Evolutionary conservation across 1,284 basidiomycete genomes (phyloP), one percentile per base, ranked within the genome.

Genomic region (Irpex sp.): DNA sequence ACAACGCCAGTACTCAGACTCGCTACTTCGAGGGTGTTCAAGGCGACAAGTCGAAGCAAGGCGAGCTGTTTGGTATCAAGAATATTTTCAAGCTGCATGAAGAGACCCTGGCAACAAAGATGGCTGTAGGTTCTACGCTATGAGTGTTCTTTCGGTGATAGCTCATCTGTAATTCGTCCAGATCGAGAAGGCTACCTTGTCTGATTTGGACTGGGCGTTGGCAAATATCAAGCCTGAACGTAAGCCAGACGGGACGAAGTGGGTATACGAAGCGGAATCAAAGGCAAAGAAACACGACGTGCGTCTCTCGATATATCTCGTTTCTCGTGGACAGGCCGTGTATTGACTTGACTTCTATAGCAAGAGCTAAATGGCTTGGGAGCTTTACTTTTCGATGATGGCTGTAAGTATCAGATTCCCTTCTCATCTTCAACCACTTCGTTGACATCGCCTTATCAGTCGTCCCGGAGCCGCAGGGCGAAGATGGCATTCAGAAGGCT

Each of bases 21-120:
- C 82, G 90, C 86, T 85, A 67, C 35, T 94, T 94, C 65, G 78
- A 88, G 57, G 92, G 91, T 16, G 82, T 94, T 0, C 90, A 93
- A 69, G 90, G 89, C 10, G 88, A 92, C 68, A 85, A 80, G 59
- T 73, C 70, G 2, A 85, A 86, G 67, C 84, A 87, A 66, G 92
- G 92, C 19, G 92, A 94, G 68, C 79, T 94, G 5, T 94, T 93
- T 67, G 91, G 91, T 1, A 78, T 90, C 58, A 84, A 87, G 67
- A 94, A 94, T 67, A 89, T 94, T 48, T 93, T 94, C 74, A 85
- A 80, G 64, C 75, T 93, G n/a, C 87, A 92, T 63, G 90, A 91
- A 69, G 77, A 80, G 62, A 84, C 80, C 16, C 73, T 87, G n/a
- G 82, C 86, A 37, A 93, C 90, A 0, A 90, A 93, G 72, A 80